A percentile compares a stretch with the other conserved stretches of the same genome.
These are phyloP conservation scores for Aspergillus avenaceus DNA, from an alignment of 495 filamentous ascomycete species.

Conservation along the genomic window DNA sequence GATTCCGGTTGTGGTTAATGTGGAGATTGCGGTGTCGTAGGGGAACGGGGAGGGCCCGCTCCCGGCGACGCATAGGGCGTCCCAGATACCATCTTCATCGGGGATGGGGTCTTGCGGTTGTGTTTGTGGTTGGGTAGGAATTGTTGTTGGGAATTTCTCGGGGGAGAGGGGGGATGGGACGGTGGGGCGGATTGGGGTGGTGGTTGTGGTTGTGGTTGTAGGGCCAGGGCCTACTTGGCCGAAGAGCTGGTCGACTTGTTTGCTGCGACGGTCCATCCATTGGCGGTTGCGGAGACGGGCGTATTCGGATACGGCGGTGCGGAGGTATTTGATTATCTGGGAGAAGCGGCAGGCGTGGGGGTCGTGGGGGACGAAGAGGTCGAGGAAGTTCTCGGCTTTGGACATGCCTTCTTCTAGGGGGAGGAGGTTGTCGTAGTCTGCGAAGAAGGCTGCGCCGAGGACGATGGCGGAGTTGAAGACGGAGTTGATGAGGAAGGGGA, in stretches of 20 bases:
- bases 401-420: constrained; percentile 51
- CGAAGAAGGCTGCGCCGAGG: constrained; percentile 66
- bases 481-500: constrained; percentile 70
- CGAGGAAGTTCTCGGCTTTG: constrained; percentile 58
- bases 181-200: constrained; percentile 10
- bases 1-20: constrained; percentile 44
- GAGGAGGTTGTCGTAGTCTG: constrained; percentile 55
- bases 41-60: constrained; percentile 21
- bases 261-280: constrained; percentile 37
- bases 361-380: constrained; percentile 58
- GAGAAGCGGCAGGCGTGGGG: constrained; percentile 59
- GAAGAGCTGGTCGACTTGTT: constrained; percentile 37
- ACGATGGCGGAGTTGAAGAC: constrained; percentile 69
- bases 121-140: constrained; percentile 8
- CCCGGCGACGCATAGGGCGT: constrained; percentile 29
- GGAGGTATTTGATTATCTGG: constrained; percentile 62
- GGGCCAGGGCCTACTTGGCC: constrained; percentile 28
- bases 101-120: constrained; percentile 8
- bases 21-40: constrained; percentile 45
- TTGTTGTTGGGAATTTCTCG: constrained; percentile 13
- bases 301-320: constrained; percentile 47
- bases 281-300: constrained; percentile 32
- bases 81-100: constrained; percentile 31
- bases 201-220: constrained; percentile 15
- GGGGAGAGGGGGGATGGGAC: constrained; percentile 26